Evolutionary conservation across 2,329 filamentous ascomycete genomes (phyloP), one percentile per base, ranked within the genome.

Genomic region (Nigrospora oryzae): DNA sequence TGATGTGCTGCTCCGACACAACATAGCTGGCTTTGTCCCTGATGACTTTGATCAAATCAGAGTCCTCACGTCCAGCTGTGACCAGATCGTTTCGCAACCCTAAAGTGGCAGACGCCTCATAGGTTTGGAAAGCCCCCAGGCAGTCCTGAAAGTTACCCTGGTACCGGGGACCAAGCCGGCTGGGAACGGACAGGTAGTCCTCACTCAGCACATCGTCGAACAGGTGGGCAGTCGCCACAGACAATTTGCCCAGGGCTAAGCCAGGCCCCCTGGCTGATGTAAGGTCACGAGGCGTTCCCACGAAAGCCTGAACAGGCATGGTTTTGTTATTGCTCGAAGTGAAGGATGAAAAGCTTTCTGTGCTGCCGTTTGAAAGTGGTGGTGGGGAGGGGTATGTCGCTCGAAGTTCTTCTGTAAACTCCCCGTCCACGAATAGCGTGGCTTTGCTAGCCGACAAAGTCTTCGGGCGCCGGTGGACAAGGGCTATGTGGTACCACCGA

Each of bases 81-180:
- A 95, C 74, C 42, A 89, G 80, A 59, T 98, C 93, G 56, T 97
- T 97, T 38, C 91, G 84, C 43, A 96, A 75, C 47, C 94, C 93
- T 35, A 98, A 70, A 44, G 87, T 83, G 8, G 93, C 91, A 1
- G 93, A 97, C 7, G 93, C 91, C 56, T 86, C 82, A 60, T 98
- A 98, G 0, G 94, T 98, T 59, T 97, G 89, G 57, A 98, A 95
- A 2, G 89, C 91, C 5, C 94, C 93, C 13, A 98, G 75, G 54
- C 89, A 93, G 59, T 98, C 93, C 64, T 98, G 93, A 55, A 95
- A 95, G 60, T 98, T 98, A 14, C 93, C 93, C 58, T 89, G 84
- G 55, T 98, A 98, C 40, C 89, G 81, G 19, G 89, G 86, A 0
- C 93, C 91, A 15, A 98, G 81, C 41, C 90, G 86, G 60, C 85